Evolutionary conservation across 2,329 filamentous ascomycete species (phyloP).

Genomic region (Teratosphaeria destructans): DNA sequence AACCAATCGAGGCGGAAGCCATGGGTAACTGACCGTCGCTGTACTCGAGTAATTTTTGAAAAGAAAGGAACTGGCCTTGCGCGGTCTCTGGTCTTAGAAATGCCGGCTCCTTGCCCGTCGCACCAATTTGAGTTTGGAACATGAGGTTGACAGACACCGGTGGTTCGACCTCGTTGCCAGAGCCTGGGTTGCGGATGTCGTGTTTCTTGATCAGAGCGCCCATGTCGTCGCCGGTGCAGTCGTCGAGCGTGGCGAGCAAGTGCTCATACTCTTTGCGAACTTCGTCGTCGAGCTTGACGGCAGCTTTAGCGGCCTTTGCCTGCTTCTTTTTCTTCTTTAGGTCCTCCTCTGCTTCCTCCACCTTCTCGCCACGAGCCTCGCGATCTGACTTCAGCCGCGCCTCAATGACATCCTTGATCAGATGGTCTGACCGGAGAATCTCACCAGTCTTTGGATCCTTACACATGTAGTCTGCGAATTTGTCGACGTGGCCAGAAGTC

Average conservation of each 20-base stretch:
- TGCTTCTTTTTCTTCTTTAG: conserved; percentile 78
- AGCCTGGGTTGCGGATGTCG: conserved; percentile 79
- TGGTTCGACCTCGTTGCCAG: conserved; percentile 62
- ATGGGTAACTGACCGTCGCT: conserved; percentile 95
- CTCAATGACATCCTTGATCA: conserved; percentile 91
- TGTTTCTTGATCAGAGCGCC: conserved; percentile 83
- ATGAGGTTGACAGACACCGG: conserved; percentile 96
- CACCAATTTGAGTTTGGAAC: conserved; percentile 93
- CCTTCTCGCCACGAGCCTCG: conserved; percentile 74
- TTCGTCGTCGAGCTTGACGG: conserved; percentile 75
- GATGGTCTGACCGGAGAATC: conserved; percentile 89
- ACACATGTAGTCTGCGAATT: conserved; percentile 97
- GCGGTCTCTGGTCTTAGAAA: conserved; percentile 91
- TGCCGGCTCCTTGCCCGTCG: conserved; percentile 74
- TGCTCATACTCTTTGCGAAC: conserved; percentile 85
- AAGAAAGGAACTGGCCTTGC: conserved; percentile 96
- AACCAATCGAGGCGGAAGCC: conserved; percentile 91
- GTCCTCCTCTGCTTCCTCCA: conserved; percentile 64
- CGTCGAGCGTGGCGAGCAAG: conserved; percentile 85
- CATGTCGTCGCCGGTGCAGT: conserved; percentile 80
- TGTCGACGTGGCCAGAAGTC: conserved; percentile 88
- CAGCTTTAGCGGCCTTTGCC: conserved; percentile 47
- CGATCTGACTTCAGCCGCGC: conserved; percentile 79
- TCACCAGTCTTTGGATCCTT: conserved; percentile 89
- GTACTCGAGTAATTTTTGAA: conserved; percentile 90